Evolutionary conservation across 768 basidiomycete species (phyloP), one percentile per base, ranked within the genome.

Genomic region (Cantharellus cinnabarinus): DNA sequence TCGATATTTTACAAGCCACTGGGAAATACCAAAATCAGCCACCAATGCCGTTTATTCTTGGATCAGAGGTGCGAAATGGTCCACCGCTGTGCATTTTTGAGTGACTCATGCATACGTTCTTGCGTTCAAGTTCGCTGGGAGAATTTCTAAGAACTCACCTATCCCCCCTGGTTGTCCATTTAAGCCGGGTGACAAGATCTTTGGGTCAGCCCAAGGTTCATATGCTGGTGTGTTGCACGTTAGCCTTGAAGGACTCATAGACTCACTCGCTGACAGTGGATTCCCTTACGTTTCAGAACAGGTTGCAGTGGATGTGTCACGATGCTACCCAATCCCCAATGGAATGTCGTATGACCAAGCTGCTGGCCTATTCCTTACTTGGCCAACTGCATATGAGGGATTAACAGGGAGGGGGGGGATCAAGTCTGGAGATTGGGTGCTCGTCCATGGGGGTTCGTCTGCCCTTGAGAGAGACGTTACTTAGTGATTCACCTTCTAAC

Each of bases 371-470:
- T 85, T 70, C 64, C 71, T 97, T n/a, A 93, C 89, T 4, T 90
- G 85, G 80, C 88, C 90, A 0, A 98, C 94, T 3, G 85, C 82
- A 62, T 97, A 95, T 65, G 91, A 93, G 66, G 95, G 82, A 0
- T 72, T 99, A 10, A 85, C 90, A 0, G 85, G 85, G 5, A 75
- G 91, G 56, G 94, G 89, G 7, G 72, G 85, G 52, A 70, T 91
- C 48, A 80, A 90, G 66, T 70, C 79, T 58, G 90, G 85, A 29
- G 94, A 97, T 71, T 90, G 84, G 79, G 79, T 95, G 2, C 79
- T 99, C 2, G 82, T 98, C 3, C 89, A 89, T 56, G 94, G 91
- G 4, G 87, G 52, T 54, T 10, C 14, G 52, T 54, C 14, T 14
- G 38, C 10, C 35, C 10, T 10, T 7, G 35, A 48, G 10, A 48